These are phyloP conservation scores for Neocatenulostroma microsporum DNA, from an alignment of 2,329 filamentous ascomycete species.

Conservation along the genomic window DNA sequence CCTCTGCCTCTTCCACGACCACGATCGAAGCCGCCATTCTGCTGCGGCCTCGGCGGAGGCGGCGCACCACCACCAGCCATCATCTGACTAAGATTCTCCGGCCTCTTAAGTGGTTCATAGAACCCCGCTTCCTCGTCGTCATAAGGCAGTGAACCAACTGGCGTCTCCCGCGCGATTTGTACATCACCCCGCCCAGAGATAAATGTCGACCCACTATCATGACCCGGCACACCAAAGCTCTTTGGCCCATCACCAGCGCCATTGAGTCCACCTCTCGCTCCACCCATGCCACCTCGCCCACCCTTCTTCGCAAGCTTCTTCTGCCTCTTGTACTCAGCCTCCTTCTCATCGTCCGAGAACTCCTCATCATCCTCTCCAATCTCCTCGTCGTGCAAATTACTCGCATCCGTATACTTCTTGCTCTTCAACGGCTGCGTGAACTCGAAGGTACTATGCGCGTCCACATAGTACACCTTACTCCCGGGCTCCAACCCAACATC, in stretches of 20 bases:
- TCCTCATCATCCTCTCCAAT: constrained; percentile 77
- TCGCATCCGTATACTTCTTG: constrained; percentile 84
- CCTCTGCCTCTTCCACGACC: constrained; percentile 24
- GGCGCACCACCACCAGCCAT: constrained; percentile 30
- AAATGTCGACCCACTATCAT: constrained; percentile 9
- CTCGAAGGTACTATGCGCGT: constrained; percentile 69
- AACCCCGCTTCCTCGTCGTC: constrained; percentile 37
- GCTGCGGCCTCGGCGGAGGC: constrained; percentile 21
- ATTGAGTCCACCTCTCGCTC: constrained; percentile 8
- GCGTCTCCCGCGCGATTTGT: constrained; percentile 19
- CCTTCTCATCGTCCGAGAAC: constrained; percentile 94
- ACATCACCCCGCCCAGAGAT: constrained; percentile 7
- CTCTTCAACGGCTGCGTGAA: constrained; percentile 75
- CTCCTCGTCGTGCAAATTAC: constrained; percentile 92
- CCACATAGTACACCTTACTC: constrained; percentile 69
- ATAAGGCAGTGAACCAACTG: constrained; percentile 29
- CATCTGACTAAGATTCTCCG: constrained; percentile 40
- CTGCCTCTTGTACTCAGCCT: constrained; percentile 47
- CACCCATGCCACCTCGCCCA: constrained; percentile 15
- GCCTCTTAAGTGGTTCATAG: constrained; percentile 42
- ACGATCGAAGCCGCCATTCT: constrained; percentile 28
- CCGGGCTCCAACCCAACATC: constrained; percentile 61
- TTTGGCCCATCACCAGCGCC: constrained; percentile 7
- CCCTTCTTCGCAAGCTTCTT: constrained; percentile 29
- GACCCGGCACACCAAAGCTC: constrained; percentile 12